These are phyloP conservation scores for Ascodesmis nigricans DNA, from an alignment of 495 filamentous ascomycete species.

Conservation along the genomic window DNA sequence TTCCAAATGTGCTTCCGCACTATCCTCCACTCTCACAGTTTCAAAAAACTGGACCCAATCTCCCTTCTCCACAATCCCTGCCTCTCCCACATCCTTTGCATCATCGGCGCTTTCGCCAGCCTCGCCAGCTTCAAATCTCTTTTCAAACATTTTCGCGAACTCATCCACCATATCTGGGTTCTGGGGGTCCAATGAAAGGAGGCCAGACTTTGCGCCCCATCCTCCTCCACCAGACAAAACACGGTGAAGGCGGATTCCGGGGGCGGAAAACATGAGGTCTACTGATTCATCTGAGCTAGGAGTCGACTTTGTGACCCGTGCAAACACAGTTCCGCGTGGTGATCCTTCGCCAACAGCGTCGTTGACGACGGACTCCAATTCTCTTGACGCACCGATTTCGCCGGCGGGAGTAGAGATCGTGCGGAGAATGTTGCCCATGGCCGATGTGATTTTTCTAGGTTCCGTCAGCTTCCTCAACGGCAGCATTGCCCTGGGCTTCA, in stretches of 20 bases:
- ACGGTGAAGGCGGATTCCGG: slow-evolving; percentile 25
- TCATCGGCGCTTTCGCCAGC: slow-evolving; percentile 5
- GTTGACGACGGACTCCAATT: too few relatives aligned
- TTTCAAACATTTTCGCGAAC: slow-evolving; percentile 15
- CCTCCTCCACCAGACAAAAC: slow-evolving; percentile 51
- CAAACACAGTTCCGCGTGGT: too few relatives aligned
- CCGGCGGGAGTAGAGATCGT: slow-evolving; percentile 26
- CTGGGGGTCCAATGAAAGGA: slow-evolving; percentile 42
- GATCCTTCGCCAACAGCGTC: too few relatives aligned
- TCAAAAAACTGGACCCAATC: slow-evolving; percentile 19
- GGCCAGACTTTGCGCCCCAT: slow-evolving; percentile 51
- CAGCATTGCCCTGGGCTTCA: slow-evolving; percentile 16
- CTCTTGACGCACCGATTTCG: slow-evolving; percentile 29
- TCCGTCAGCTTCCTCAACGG: slow-evolving; percentile 34
- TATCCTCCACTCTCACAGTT: slow-evolving; percentile 3
- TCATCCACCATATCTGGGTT: slow-evolving; percentile 7
- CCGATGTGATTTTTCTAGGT: slow-evolving; percentile 32
- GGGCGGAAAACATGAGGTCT: too few relatives aligned
- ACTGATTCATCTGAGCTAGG: too few relatives aligned
- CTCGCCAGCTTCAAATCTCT: slow-evolving; percentile 10
- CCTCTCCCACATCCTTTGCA: slow-evolving; percentile 1
- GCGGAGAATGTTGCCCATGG: slow-evolving; percentile 53
- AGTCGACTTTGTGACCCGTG: too few relatives aligned
- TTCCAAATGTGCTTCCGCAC: background rate
- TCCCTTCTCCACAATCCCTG: slow-evolving; percentile 12